These are phyloP conservation scores for Colletotrichum caudatum DNA, from an alignment of 2,329 filamentous ascomycete species.

Conservation along the genomic window DNA sequence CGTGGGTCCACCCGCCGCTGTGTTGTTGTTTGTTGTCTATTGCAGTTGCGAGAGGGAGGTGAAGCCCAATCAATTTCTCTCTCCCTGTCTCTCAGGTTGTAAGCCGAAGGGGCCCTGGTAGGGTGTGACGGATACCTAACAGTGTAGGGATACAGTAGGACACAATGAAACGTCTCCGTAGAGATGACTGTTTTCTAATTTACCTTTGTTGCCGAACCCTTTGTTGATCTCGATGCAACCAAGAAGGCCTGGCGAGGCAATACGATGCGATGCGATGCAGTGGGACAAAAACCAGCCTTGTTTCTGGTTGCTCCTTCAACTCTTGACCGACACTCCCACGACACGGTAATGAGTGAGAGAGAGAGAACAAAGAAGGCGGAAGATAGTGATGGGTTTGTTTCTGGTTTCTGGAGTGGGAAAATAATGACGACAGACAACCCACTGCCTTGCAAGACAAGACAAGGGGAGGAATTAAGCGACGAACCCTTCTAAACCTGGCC, in stretches of 20 bases:
- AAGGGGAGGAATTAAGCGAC: slow-evolving; percentile 36
- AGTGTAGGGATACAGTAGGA: not conserved
- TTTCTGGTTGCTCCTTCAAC: not conserved
- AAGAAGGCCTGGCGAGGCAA: no score
- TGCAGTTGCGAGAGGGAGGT: slow-evolving; percentile 8
- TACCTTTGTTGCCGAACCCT: slow-evolving; percentile 23
- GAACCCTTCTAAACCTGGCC: slow-evolving; percentile 10
- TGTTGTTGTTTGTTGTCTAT: slow-evolving; percentile 34
- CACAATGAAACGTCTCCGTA: not conserved
- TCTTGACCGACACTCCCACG: slow-evolving; percentile 24
- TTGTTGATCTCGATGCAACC: slow-evolving; percentile 29
- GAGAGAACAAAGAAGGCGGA: slow-evolving; percentile 16
- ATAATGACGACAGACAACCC: slow-evolving; percentile 36
- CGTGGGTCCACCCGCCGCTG: slow-evolving; percentile 23
- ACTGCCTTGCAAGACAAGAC: slow-evolving; percentile 23
- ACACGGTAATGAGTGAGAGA: not conserved
- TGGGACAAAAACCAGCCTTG: slow-evolving; percentile 19
- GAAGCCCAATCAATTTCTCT: slow-evolving; percentile 16
- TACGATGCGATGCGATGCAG: not conserved
- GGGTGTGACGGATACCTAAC: not conserved
- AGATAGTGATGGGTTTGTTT: not conserved
- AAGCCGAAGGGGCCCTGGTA: slow-evolving; percentile 26
- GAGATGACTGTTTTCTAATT: not conserved
- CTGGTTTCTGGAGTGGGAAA: slow-evolving; percentile 20
- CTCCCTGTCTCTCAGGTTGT: slow-evolving; percentile 1